Base-by-base conservation (phyloP, 768 basidiomycete genomes). In the Mycena belliarum region DNA sequence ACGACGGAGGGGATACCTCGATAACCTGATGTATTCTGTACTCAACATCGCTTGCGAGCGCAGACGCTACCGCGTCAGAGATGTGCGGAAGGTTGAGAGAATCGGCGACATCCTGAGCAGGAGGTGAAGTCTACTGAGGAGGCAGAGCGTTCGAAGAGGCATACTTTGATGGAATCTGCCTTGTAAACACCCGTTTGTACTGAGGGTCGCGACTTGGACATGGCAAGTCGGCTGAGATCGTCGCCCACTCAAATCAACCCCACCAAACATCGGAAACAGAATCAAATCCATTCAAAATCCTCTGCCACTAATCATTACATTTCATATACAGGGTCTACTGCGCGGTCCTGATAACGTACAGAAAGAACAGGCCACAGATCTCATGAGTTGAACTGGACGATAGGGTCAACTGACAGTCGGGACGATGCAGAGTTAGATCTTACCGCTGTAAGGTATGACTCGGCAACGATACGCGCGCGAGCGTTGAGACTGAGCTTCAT, bases 401-500 rank as follows among this genome's bases (percentile, higher is more conserved):
- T 18, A 18, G 26, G 28, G 42, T 62, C 23, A 61, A 63, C 50
- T 15, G 33, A 35, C 29, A 6, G 21, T 52, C 37, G 26, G 29
- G 16, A 16, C 18, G n/a, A 32, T 14, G 43, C 24, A 18, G 11
- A 33, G 15, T 12, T 14, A 6, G 18, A 18, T 70, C 93, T 71
- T 71, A 94, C 94, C n/a, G 91, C 89, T 56, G 85, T 85, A 66
- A 98, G 78, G 74, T 98, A 98, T 14, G 93, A 94, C 74, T 98
- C 97, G 37, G 97, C 97, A 25, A 98, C 96, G 53, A 91, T 98
- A 72, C 97, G 91, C 1, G 96, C 95, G 53, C 97, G 84, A 20
- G 95, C 94, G 68, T 98, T 99, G 61, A 98, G 79, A 66, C 89
- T 93, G 15, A 99, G 85, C 71, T 98, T 98, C 93, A 98, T 98